Percentiles rank a stretch among this genome's conserved stretches.
phyloP scores from a whole-genome alignment of 495 filamentous ascomycete genomes.

The Copromyces sp. region DNA sequence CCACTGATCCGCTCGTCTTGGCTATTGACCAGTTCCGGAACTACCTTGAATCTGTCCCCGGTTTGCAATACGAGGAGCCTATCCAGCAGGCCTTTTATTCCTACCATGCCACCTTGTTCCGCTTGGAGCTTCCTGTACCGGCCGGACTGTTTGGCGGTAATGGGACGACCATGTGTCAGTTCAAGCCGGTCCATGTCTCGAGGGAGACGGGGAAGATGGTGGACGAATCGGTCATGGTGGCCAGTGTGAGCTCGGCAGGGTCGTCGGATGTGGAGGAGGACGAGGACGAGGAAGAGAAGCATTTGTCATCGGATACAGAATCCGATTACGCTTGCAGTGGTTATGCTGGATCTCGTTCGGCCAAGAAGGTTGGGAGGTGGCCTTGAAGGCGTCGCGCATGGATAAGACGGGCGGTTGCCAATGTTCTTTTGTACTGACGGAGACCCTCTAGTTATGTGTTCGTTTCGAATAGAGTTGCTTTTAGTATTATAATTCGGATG shows the following conservation, averaged over 20 bases:
- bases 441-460: neutral
- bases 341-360: neutral
- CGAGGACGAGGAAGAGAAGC: neutral
- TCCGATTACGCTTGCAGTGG: neutral
- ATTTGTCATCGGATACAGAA: neutral
- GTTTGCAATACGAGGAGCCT: neutral
- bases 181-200: neutral
- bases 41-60: neutral
- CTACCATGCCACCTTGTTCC: neutral
- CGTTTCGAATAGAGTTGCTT: neutral
- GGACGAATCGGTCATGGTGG: neutral
- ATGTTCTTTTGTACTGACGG: neutral
- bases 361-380: neutral
- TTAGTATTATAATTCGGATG: neutral
- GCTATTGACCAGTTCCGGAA: neutral
- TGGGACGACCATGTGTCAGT: neutral
- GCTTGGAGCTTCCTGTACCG: neutral
- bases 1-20: neutral
- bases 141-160: neutral
- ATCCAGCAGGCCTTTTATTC: neutral
- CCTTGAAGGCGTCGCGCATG: neutral
- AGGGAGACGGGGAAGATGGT: neutral
- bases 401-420: neutral
- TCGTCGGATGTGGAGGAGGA: neutral
- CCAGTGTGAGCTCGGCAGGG: neutral